These are phyloP conservation scores for Beta vulgaris DNA, from an alignment of 148 eudicot genomes.

Conservation along the genomic window DNA sequence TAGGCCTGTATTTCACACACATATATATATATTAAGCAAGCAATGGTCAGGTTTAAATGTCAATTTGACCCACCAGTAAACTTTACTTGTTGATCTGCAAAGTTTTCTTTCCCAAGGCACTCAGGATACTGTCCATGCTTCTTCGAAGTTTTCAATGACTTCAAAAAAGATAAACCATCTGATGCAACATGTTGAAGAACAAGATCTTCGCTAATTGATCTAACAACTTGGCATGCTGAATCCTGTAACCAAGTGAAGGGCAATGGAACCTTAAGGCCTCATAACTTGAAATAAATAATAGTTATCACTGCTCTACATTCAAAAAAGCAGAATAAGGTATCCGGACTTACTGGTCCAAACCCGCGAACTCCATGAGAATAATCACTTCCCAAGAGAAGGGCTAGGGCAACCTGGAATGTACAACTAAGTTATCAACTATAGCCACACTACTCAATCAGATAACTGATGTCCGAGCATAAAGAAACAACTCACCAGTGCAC, in stretches of 20 bases:
- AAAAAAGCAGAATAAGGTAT: constrained; percentile 4
- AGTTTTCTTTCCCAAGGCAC: constrained; percentile 46
- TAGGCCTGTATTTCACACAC: no score
- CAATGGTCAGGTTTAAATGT: not conserved
- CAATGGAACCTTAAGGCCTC: not conserved
- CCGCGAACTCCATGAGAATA: constrained; percentile 81
- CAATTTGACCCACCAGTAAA: constrained; percentile 38
- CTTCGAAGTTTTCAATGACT: constrained; percentile 49
- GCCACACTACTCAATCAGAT: constrained; percentile 8
- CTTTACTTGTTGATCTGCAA: constrained; percentile 23
- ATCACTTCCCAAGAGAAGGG: constrained; percentile 87
- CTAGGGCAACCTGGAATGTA: constrained; percentile 70
- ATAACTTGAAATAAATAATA: not conserved
- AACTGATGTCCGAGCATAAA: not conserved
- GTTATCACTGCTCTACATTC: not conserved
- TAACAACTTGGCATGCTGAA: constrained; percentile 71
- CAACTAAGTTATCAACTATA: constrained; percentile 19
- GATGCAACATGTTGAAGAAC: constrained; percentile 57
- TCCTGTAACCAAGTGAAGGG: constrained; percentile 46
- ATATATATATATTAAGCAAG: not conserved
- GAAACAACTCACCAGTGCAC: constrained; percentile 61
- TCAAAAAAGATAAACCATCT: constrained; percentile 59
- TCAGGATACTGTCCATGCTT: constrained; percentile 37
- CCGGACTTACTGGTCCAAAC: constrained; percentile 68
- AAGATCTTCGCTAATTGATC: constrained; percentile 54